These are phyloP conservation scores for Theileria parva DNA, from an alignment of 169 alveolate species.

Conservation along the genomic window DNA sequence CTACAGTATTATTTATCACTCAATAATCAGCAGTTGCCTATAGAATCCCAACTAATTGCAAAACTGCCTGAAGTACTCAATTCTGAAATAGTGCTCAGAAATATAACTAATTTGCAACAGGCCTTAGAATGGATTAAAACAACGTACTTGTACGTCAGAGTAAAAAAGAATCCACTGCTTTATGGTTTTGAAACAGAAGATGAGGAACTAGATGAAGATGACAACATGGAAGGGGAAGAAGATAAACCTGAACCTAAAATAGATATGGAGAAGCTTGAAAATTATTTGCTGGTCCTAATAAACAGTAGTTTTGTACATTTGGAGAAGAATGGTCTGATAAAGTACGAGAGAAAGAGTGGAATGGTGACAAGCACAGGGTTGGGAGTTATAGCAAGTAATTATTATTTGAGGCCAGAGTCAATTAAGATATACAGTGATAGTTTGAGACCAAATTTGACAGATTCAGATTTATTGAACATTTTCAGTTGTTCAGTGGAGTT, in stretches of 20 bases:
- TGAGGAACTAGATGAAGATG: conserved; percentile 23
- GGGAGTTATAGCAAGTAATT: conserved; percentile 98
- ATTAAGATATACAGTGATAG: conserved; percentile 91
- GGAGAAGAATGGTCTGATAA: conserved; percentile 89
- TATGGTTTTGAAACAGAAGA: conserved; percentile 70
- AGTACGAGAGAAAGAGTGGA: conserved; percentile 92
- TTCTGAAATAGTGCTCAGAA: conserved; percentile 97
- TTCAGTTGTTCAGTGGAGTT: conserved; percentile 96
- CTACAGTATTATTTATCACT: conserved; percentile 94
- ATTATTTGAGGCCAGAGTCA: conserved; percentile 94
- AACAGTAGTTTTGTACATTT: conserved; percentile 91
- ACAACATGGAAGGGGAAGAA: conserved; percentile 4
- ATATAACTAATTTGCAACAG: conserved; percentile 90
- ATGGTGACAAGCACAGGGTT: conserved; percentile 91
- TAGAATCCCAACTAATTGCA: conserved; percentile 93
- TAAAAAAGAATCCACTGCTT: conserved; percentile 86
- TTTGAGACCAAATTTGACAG: conserved; percentile 85
- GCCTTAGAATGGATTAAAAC: conserved; percentile 96
- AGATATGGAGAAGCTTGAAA: conserved; percentile 39
- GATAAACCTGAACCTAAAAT: neutral
- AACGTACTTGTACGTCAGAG: conserved; percentile 95
- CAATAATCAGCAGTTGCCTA: conserved; percentile 95
- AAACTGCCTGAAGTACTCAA: conserved; percentile 95
- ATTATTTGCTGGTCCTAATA: conserved; percentile 38
- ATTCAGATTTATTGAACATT: conserved; percentile 91